Base-by-base conservation (phyloP, 768 basidiomycete genomes). In the Lactarius vividus region DNA sequence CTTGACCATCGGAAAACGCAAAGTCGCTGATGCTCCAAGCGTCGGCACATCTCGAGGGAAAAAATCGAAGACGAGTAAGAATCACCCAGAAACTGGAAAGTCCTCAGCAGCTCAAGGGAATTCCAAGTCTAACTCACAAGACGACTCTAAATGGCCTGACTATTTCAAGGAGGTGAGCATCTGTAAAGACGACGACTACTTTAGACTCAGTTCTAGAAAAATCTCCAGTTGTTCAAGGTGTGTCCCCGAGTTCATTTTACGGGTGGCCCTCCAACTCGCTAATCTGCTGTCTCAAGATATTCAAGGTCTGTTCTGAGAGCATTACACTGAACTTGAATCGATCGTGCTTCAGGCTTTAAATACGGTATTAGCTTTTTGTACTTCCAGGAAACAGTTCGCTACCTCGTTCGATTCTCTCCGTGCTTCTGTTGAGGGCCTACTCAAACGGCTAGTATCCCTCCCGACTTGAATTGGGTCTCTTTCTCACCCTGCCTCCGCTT, bases 321-420 rank as follows among this genome's bases (percentile, higher is more conserved):
- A 23, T n/a, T 33, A 16, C 26, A 9, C 20, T 46, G 15, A 57
- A n/a, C 29, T 18, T 29, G n/a, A 11, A 37, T 15, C 3, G 37
- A 67, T 4, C 33, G 11, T 13, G 7, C 7, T 15, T 31, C 59
- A 96, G 91, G 91, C 93, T 11, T 78, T 96, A 56, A 96, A 95
- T 71, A 92, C 93, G 16, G 91, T 96, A 4, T 82, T 95, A 46
- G 93, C 90, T 0, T 96, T 96, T 72, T 83, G 93, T 44, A 90
- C 91, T 2, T 87, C 91, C 0, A 82, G 91, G 67, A 90, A 91
- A 69, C 85, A 91, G 68, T 75, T 96, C 39, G 89, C 92, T 8
- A 87, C 85, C 8, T 94, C 91, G 0, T 96, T 94, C 71, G 80
- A 86, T 7, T 83, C 85, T 3, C 81, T 95, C 29, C 83, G 88